Conservation (phyloP, 164 flowering plant species). For the Euptelea pleiosperma region DNA sequence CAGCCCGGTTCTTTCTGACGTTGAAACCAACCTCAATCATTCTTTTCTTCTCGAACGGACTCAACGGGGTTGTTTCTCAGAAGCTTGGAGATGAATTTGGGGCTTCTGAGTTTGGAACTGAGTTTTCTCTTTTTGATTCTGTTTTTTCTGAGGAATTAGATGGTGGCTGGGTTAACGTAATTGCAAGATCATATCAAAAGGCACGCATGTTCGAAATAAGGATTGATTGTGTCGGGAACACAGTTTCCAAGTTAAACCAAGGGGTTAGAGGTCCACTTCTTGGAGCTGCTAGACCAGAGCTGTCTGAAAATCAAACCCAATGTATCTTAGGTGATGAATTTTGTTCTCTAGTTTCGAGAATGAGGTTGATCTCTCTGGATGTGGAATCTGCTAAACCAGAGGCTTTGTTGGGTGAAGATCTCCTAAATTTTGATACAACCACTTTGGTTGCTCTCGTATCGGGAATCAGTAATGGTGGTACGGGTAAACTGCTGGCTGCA, state of each 20-base stretch:
- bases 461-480: conserved; percentile 81
- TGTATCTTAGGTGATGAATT: conserved; percentile 32
- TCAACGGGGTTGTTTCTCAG: conserved; percentile 25
- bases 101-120: conserved; percentile 37
- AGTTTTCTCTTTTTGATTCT: conserved; percentile 30
- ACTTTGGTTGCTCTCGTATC: conserved; percentile 87
- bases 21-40: conserved; percentile 59
- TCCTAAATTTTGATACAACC: conserved; percentile 87
- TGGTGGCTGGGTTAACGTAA: conserved; percentile 54
- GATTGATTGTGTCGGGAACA: conserved; percentile 20
- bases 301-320: not conserved
- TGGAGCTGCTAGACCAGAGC: conserved; percentile 12
- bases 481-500: conserved; percentile 46
- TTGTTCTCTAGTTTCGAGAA: conserved; percentile 34
- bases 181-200: conserved; percentile 37
- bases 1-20: conserved; percentile 37
- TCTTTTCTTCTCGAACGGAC: conserved; percentile 74
- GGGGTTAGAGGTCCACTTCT: not conserved
- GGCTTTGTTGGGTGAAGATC: conserved; percentile 21
- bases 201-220: conserved; percentile 52
- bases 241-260: conserved; percentile 11
- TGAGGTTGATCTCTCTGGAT: conserved; percentile 28
- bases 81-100: conserved; percentile 49
- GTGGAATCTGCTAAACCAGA: conserved; percentile 17
- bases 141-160: conserved; percentile 43